These are phyloP conservation scores for Aureococcus anophagefferens DNA, from an alignment of 108 stramenopile genomes.

Conservation along the genomic window DNA sequence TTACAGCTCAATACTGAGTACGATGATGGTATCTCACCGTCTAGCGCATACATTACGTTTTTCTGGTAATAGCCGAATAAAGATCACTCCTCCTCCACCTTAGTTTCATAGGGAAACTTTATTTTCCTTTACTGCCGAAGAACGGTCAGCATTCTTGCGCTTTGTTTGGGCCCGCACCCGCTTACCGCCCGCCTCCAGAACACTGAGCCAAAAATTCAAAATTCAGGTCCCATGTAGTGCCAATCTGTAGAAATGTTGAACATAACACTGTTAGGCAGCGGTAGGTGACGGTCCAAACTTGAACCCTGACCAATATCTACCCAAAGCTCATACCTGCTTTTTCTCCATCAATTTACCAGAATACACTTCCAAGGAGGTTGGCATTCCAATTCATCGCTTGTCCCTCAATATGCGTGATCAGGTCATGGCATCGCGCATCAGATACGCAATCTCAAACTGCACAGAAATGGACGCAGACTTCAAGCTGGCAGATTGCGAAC, in stretches of 20 bases:
- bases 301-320: conserved; percentile 66
- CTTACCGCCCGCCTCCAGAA: conserved; percentile 31
- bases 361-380: conserved; percentile 70
- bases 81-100: too few relatives aligned
- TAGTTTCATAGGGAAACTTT: too few relatives aligned
- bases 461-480: conserved; percentile 44
- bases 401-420: too few relatives aligned
- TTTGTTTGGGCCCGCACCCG: conserved; percentile 49
- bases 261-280: too few relatives aligned
- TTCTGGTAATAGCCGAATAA: too few relatives aligned
- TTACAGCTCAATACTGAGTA: conserved; percentile 40
- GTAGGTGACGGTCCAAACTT: conserved; percentile 21
- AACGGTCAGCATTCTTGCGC: conserved; percentile 16
- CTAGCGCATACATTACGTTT: too few relatives aligned
- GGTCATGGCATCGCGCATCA: conserved; percentile 30
- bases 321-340: conserved; percentile 94
- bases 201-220: conserved; percentile 38
- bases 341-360: conserved; percentile 81
- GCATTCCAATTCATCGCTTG: too few relatives aligned
- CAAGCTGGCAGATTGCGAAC: conserved; percentile 17
- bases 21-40: too few relatives aligned
- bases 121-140: too few relatives aligned
- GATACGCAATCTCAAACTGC: conserved; percentile 39
- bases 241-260: too few relatives aligned
- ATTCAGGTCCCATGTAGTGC: too few relatives aligned